Percentiles rank a stretch among this genome's conserved stretches.
phyloP scores from a whole-genome alignment of 1,139 yeast genomes.

The Saccharomyces uvarum region DNA sequence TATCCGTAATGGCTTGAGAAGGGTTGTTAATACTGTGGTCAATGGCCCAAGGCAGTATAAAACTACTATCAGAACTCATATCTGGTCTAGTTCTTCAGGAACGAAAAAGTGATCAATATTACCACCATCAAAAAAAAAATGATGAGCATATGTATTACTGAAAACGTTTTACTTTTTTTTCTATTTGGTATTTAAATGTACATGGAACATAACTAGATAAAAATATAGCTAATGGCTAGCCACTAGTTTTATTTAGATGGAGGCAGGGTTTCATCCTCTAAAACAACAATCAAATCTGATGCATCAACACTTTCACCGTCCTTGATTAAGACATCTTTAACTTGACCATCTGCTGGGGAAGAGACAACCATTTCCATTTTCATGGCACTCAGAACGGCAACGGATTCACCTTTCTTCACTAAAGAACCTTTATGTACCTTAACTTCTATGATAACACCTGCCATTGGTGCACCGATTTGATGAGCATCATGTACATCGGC shows the following conservation, averaged over 20 bases:
- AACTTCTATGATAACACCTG: conserved; percentile 95
- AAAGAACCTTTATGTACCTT: conserved; percentile 80
- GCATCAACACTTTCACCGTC: conserved; percentile 96
- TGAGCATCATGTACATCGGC: conserved; percentile 80
- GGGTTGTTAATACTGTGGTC: not conserved
- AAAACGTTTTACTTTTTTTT: not conserved
- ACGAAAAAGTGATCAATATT: not conserved
- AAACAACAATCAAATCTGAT: conserved; percentile 53
- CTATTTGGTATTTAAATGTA: not conserved
- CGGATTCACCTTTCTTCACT: conserved; percentile 93
- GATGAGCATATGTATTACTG: not conserved
- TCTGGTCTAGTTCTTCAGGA: not conserved
- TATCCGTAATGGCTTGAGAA: not conserved
- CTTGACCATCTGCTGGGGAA: conserved; percentile 81
- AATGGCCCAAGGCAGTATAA: not conserved
- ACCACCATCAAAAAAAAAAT: not conserved
- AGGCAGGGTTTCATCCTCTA: conserved; percentile 21
- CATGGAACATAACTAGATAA: not conserved
- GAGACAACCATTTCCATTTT: conserved; percentile 99
- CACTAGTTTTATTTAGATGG: not conserved
- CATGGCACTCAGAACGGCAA: conserved; percentile 95
- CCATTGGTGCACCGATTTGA: conserved; percentile 98
- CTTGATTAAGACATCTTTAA: conserved; percentile 66
- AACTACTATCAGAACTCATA: not conserved
- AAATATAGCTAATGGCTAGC: not conserved